Base-by-base conservation (phyloP, 2,329 filamentous ascomycete species). In the Sarocladium kiliense region DNA sequence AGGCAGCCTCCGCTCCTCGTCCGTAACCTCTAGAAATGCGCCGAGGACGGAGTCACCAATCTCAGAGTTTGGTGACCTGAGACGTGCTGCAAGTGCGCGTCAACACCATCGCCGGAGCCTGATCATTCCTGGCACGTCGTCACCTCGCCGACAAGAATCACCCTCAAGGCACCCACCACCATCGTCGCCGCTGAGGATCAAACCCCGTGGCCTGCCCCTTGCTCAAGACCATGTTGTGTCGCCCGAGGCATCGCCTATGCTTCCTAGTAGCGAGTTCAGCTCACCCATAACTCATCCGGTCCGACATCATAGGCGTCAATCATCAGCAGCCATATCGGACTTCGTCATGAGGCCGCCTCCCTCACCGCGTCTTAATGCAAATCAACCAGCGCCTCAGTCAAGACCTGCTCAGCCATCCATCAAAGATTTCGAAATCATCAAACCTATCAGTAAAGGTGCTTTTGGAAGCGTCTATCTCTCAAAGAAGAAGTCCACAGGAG, bases 341-440 rank as follows among this genome's bases (percentile, higher is more conserved):
- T 75, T 79, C 34, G 73, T 78, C 42, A 82, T 83, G 65, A 81
- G 84, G 61, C 85, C 86, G 16, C 91, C 93, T 0, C 80, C 89
- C 1, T 99, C 94, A 4, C 94, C 94, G 5, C 85, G 91, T 23
- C 71, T 97, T 53, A 54, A 56, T 49, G 87, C 90, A 2, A 87
- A 88, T 19, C 86, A 83, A 57, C 82, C 85, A 37, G 89, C 92
- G 27, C 89, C 88, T 1, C 91, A 96, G 68, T 89, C 91, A 50
- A 87, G 91, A 56, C 91, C 93, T 27, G 87, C 93, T 1, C 90
- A 94, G 2, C 91, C 93, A 7, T 99, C 95, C 0, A 99, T 99
- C 74, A 97, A 97, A 64, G 94, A 99, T 66, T 99, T 99, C 63
- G 94, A 99, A 69, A 96, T 99, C 62, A 96, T 99, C 74, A 99